These are phyloP conservation scores for Candida coleopterorum DNA, from an alignment of 805 yeast genomes.

Conservation along the genomic window DNA sequence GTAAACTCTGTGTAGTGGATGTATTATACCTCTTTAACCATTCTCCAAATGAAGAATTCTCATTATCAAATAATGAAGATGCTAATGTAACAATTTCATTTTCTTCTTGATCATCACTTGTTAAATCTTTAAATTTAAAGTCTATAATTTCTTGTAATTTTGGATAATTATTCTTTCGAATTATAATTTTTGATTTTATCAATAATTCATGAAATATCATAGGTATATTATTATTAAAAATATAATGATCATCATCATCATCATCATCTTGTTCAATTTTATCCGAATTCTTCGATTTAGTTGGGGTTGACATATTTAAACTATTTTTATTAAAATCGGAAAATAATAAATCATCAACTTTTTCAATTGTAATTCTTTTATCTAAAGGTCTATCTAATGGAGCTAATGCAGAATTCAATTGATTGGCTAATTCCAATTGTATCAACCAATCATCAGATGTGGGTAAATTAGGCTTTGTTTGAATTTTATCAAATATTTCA, in stretches of 20 bases:
- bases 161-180: constrained; percentile 26
- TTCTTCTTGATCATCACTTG: constrained; percentile 18
- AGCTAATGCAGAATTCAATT: constrained; percentile 38
- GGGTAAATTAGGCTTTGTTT: constrained; percentile 42
- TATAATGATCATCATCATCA: too few species aligned
- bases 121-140: constrained; percentile 18
- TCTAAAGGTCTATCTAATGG: constrained; percentile 17
- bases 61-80: constrained; percentile 51
- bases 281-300: constrained; percentile 7
- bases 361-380: constrained; percentile 21
- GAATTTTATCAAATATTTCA: constrained; percentile 30
- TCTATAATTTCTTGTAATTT: constrained; percentile 8
- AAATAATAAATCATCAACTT: constrained; percentile 47
- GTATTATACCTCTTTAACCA: constrained; percentile 54
- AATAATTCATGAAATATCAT: constrained; percentile 17
- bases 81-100: constrained; percentile 49
- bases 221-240: constrained; percentile 11
- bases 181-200: constrained; percentile 16
- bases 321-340: constrained; percentile 34
- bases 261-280: constrained; percentile 9
- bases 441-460: constrained; percentile 59
- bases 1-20: constrained; percentile 25
- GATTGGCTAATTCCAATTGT: constrained; percentile 53
- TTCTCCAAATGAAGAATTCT: constrained; percentile 30
- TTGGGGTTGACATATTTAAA: constrained; percentile 9